These are phyloP conservation scores for Linnemannia zychae DNA, from an alignment of 192 early-diverging fungal genomes.

Conservation along the genomic window DNA sequence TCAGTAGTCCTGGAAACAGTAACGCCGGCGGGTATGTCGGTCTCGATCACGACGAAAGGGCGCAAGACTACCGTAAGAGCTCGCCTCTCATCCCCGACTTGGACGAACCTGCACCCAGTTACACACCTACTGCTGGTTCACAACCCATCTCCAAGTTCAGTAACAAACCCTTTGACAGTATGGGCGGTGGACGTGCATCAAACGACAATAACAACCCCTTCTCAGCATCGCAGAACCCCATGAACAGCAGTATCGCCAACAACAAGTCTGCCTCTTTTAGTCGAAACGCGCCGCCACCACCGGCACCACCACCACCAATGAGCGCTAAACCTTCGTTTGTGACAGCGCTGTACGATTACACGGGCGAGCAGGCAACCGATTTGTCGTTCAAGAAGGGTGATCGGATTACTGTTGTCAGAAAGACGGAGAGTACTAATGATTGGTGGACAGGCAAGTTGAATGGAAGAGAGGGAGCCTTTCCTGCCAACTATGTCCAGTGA, in stretches of 20 bases:
- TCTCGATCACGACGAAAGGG: neutral
- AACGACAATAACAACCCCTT: slow-evolving; percentile 21
- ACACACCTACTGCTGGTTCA: neutral
- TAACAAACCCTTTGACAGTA: neutral
- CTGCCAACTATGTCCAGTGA: slow-evolving; percentile 16
- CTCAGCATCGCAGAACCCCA: neutral
- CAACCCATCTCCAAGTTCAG: neutral
- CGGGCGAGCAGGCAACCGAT: slow-evolving; percentile 81
- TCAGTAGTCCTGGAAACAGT: neutral
- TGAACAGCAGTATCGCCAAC: slow-evolving; percentile 17
- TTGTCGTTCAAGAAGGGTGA: slow-evolving; percentile 87
- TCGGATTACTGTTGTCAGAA: slow-evolving; percentile 78
- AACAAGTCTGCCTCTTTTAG: neutral
- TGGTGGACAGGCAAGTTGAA: slow-evolving; percentile 91
- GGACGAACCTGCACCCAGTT: slow-evolving; percentile 15
- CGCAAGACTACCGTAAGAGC: neutral
- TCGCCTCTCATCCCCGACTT: neutral
- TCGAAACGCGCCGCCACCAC: neutral
- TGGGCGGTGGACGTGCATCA: neutral
- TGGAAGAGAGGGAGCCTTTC: slow-evolving; percentile 64
- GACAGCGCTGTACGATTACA: slow-evolving; percentile 87
- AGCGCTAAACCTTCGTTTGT: slow-evolving; percentile 49
- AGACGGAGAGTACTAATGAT: slow-evolving; percentile 76
- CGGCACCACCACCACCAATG: slow-evolving; percentile 18
- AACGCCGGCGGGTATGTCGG: neutral